These are phyloP conservation scores for Populus ilicifolia DNA, from an alignment of 345 rosid species.

Conservation along the genomic window DNA sequence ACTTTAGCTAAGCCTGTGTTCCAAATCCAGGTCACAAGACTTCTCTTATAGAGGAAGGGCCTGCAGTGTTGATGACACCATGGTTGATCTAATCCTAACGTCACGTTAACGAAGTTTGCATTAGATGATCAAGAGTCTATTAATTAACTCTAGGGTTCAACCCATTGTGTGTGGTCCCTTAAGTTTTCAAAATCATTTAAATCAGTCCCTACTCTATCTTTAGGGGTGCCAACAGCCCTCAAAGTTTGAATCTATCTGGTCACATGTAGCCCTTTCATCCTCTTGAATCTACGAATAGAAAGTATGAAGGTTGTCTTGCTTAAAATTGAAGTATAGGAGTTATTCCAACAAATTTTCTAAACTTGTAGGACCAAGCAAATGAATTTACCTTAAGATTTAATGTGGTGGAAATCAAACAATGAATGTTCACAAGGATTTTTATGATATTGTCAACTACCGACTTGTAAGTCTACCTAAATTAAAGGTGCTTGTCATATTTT, in stretches of 20 bases:
- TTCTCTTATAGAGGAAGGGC: slow-evolving; percentile 7
- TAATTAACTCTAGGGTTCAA: neutral
- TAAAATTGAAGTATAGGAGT: neutral
- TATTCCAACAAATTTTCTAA: neutral
- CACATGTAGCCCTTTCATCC: no score
- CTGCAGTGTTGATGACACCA: slow-evolving; percentile 12
- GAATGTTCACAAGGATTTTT: neutral
- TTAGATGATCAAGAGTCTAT: neutral
- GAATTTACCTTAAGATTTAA: neutral
- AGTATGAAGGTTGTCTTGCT: neutral
- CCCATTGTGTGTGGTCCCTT: neutral
- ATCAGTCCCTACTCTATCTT: neutral
- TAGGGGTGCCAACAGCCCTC: neutral
- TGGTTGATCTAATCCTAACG: slow-evolving; percentile 25
- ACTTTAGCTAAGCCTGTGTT: slow-evolving; percentile 6
- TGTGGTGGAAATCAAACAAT: neutral
- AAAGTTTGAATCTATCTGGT: no score
- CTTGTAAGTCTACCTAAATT: neutral
- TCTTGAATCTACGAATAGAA: neutral
- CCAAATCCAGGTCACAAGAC: neutral
- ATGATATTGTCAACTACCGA: neutral
- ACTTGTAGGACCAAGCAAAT: neutral
- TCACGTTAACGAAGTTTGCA: slow-evolving; percentile 7
- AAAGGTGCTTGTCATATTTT: no score
- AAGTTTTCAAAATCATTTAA: no score